phyloP scores from a whole-genome alignment of 73 alveolate species.

The Paramecium biaurelia region DNA sequence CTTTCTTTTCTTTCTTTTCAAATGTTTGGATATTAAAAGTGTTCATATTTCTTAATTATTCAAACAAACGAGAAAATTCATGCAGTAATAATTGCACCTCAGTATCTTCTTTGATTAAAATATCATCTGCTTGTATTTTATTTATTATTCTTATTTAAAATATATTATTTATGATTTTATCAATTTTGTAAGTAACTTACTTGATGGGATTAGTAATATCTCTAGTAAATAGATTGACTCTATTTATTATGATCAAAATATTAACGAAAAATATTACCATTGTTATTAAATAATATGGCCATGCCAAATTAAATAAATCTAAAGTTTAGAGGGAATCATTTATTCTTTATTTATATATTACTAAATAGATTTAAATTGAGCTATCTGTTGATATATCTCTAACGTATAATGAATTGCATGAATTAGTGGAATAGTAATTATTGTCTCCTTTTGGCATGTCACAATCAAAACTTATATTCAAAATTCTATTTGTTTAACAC shows the following conservation, averaged over 20 bases:
- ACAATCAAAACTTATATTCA: background rate
- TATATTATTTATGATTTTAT: slow-evolving; percentile 7
- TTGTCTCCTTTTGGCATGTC: background rate
- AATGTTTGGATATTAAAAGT: background rate
- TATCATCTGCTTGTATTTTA: slow-evolving; percentile 35
- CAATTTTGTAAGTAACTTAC: slow-evolving; percentile 1
- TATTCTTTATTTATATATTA: background rate
- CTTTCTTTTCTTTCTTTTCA: background rate
- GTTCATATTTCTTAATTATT: background rate
- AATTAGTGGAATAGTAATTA: background rate
- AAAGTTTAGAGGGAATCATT: background rate
- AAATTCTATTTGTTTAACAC: background rate
- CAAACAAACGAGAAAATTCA: slow-evolving; percentile 23
- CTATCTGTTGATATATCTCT: background rate
- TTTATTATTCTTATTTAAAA: background rate
- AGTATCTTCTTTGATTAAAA: slow-evolving; percentile 31
- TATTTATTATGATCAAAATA: background rate
- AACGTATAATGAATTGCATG: background rate
- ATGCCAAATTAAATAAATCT: background rate
- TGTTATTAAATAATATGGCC: background rate
- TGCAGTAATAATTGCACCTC: background rate
- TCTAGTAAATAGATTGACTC: background rate
- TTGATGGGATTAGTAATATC: slow-evolving; percentile 24
- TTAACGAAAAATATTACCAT: background rate
- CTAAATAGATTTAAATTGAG: background rate